Evolutionary conservation across 2,329 filamentous ascomycete species (phyloP).

Genomic region (Monosporascus sp.): DNA sequence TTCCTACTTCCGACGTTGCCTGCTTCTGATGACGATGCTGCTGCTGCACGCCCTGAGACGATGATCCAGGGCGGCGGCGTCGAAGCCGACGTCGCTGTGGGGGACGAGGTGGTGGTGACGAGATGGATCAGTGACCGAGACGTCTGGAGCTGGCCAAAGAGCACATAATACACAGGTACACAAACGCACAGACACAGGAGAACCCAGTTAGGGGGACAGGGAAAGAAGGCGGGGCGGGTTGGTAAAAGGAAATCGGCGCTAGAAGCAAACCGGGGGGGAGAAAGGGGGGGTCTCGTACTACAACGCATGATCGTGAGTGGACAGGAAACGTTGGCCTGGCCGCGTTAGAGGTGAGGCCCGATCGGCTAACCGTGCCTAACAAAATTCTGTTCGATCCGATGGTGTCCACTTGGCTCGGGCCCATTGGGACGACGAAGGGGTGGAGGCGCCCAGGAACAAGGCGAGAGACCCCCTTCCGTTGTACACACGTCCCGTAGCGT

Average conservation of each 20-base stretch:
- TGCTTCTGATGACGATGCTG: slow-evolving; percentile 22
- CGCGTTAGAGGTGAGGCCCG: neutral
- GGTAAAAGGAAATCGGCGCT: too few relatives aligned
- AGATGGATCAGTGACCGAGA: slow-evolving; percentile 46
- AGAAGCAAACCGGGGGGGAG: too few relatives aligned
- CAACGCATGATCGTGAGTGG: too few relatives aligned
- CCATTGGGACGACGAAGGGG: neutral
- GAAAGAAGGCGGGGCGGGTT: too few relatives aligned
- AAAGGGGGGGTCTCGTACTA: too few relatives aligned
- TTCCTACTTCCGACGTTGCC: slow-evolving; percentile 40
- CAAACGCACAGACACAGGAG: neutral
- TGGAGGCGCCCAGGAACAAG: neutral
- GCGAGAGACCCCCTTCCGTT: neutral
- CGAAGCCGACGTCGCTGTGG: slow-evolving; percentile 38
- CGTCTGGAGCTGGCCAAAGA: slow-evolving; percentile 45
- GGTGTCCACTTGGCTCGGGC: neutral
- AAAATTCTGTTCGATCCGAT: neutral
- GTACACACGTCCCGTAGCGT: too few relatives aligned
- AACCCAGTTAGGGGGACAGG: neutral
- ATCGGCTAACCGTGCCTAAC: neutral
- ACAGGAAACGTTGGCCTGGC: neutral
- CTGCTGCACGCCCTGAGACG: slow-evolving; percentile 41
- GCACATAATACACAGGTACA: slow-evolving; percentile 1
- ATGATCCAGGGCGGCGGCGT: slow-evolving; percentile 12
- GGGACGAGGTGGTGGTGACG: slow-evolving; percentile 50